phyloP scores from a whole-genome alignment of 495 filamentous ascomycete species.

The Tuber aestivum region DNA sequence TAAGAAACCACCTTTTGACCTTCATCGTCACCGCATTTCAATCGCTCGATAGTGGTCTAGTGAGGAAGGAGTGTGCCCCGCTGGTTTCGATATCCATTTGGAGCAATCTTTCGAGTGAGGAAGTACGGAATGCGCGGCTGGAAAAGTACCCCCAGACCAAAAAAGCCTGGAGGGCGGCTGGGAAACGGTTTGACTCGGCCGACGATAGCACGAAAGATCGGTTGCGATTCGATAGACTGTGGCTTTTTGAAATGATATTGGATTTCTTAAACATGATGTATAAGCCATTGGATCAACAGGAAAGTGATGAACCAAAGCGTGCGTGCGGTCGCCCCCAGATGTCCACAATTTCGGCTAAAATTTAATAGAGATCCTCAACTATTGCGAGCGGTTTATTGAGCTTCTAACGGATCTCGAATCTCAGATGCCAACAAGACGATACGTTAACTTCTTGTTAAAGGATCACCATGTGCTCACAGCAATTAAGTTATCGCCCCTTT shows the following conservation, averaged over 20 bases:
- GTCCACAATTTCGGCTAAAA: constrained; percentile 22
- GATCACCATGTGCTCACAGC: constrained; percentile 83
- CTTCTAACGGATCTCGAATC: constrained; percentile 85
- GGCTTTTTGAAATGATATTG: constrained; percentile 81
- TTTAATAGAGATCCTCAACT: constrained; percentile 60
- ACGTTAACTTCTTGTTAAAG: constrained; percentile 84
- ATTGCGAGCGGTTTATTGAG: constrained; percentile 91
- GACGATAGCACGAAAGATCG: constrained; percentile 73
- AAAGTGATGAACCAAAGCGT: constrained; percentile 31
- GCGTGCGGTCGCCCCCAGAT: not conserved
- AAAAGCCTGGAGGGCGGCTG: constrained; percentile 85
- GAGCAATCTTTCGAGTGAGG: constrained; percentile 75
- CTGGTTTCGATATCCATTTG: constrained; percentile 92
- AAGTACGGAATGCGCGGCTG: constrained; percentile 60
- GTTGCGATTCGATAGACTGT: constrained; percentile 84
- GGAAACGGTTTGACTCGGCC: constrained; percentile 78
- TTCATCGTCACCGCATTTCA: constrained; percentile 91
- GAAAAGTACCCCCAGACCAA: constrained; percentile 62
- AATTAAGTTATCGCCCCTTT: constrained; percentile 73
- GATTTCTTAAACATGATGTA: constrained; percentile 76
- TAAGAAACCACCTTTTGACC: constrained; percentile 72
- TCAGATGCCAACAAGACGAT: constrained; percentile 87
- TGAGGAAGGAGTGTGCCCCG: constrained; percentile 92
- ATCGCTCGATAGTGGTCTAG: constrained; percentile 79
- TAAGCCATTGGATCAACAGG: constrained; percentile 41